Evolutionary conservation across 805 yeast genomes (phyloP), one percentile per base, ranked within the genome.

Genomic region (Wickerhamiella slavikovae): DNA sequence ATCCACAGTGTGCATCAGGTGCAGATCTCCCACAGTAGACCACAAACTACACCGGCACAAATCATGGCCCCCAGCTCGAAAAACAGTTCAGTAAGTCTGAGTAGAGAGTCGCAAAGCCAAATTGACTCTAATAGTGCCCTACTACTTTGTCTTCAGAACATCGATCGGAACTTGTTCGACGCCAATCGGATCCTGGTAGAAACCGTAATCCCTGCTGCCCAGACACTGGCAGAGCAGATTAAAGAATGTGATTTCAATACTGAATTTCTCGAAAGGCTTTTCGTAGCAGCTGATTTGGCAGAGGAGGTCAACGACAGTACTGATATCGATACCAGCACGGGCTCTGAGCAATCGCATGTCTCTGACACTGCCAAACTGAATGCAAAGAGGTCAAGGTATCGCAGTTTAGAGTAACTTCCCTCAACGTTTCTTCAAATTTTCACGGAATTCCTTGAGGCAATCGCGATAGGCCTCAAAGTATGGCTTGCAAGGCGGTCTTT

Each of bases 391-490:
- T n/a, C n/a, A n/a, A n/a, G n/a, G n/a, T n/a, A n/a, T n/a, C n/a
- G n/a, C n/a, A n/a, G n/a, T n/a, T n/a, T n/a, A n/a, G n/a, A n/a
- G n/a, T n/a, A n/a, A n/a, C n/a, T n/a, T n/a, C n/a, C n/a, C n/a
- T n/a, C n/a, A n/a, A n/a, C n/a, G n/a, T n/a, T n/a, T n/a, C n/a
- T n/a, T n/a, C n/a, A n/a, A n/a, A 19, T 34, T 32, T 18, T 35
- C 37, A 11, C 29, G 51, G 83, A 83, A 76, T 36, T 64, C 76
- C 44, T 71, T 71, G 47, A 76, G 75, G 54, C 98, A 85, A 44
- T 85, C 98, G 35, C 85, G 61, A 48, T 85, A 85, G 0, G 95
- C 94, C 42, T 73, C 80, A 49, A 85, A 89, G 46, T 78, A 85
- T 35, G 76, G 92, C 49, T 54, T 67, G 57, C 73, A 80, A 53